Evolutionary conservation across 2,329 filamentous ascomycete genomes (phyloP), one percentile per base, ranked within the genome.

Genomic region (Septoria petroselini): DNA sequence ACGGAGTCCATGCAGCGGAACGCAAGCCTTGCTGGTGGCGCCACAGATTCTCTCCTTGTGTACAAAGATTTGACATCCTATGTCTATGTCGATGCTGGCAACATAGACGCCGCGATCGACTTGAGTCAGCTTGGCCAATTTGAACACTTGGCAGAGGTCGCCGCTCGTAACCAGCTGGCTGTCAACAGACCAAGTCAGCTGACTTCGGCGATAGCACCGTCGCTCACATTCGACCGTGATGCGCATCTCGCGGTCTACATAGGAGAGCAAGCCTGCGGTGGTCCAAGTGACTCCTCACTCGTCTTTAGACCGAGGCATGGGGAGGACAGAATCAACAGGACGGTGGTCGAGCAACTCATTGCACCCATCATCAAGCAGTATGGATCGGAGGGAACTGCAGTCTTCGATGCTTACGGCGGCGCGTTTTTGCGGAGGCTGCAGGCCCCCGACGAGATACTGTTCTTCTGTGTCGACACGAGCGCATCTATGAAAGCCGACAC

Each of bases 391-490:
- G 68, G 68, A 0, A 68, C 66, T 3, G 51, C 61, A 12, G 59
- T 67, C 2, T 70, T 71, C 39, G 67, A 70, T 46, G 53, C 62
- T 1, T 63, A 65, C 23, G 67, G 68, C 3, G 62, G 61, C 12
- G 53, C 58, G 1, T 52, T 55, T 12, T 52, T 63, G 18, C 60
- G 63, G 30, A 58, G 57, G 18, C 29, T 66, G 2, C 58, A 61
- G 8, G 38, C 53, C 11, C 68, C 69, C 12, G 66, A 69, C 17
- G 69, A 71, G 49, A 44, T 69, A 5, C 34, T 67, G 3, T 60
- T 70, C 38, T 62, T 70, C 35, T 66, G 62, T 42, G 66, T 70
- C 2, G 68, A 70, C 49, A 60, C 63, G 17, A 68, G 64, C 34
- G 42, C 54, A 1, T 68, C 65, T 29, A 71, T 70, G 68, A 18